Evolutionary conservation across 352 stramenopile species (phyloP), one percentile per base, ranked within the genome.

Genomic region (Phytopythium kandeliae): DNA sequence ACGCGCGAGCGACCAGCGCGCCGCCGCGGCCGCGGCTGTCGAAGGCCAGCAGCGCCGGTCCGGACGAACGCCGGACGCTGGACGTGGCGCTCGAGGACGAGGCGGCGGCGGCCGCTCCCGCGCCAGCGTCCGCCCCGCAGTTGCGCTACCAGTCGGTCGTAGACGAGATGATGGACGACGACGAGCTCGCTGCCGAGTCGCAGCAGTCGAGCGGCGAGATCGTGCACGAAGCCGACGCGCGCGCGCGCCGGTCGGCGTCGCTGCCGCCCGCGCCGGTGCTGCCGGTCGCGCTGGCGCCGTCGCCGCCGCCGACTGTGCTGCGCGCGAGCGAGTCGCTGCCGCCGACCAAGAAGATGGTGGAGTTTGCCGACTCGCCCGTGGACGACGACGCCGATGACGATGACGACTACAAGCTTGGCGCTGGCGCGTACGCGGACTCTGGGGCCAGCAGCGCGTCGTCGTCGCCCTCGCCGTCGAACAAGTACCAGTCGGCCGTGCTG

Each of bases 1-100:
- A n/a, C 9, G 13, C 67, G 80, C 43, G 59, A 81, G 19, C 25
- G 46, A 63, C n/a, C 54, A 62, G 4, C 47, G 61, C 33, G 54
- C 55, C 17, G 63, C 71, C 22, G 64, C 60, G 34, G 33, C 52
- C 40, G 11, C n/a, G 30, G 9, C n/a, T 19, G 21, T 53, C 47
- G 37, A 67, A 59, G 36, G 28, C 12, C 15, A 42, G 48, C 13
- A 5, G 26, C 3, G 40, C 25, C 2, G 35, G 16, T 16, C 33
- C 57, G 31, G 55, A 36, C 26, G 55, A 69, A 13, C 60, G 51
- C 7, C 33, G 31, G 2, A 58, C 43, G 25, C 38, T 73, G 28
- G 58, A 72, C 15, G 33, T 49, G 11, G 50, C 63, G 4, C 34
- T 34, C 13, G 64, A 46, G 40, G 24, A 46, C 15, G 40, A 46